Percentiles rank a stretch among this genome's conserved stretches.
phyloP scores from a whole-genome alignment of 805 yeast species.

The Candida germanica region DNA sequence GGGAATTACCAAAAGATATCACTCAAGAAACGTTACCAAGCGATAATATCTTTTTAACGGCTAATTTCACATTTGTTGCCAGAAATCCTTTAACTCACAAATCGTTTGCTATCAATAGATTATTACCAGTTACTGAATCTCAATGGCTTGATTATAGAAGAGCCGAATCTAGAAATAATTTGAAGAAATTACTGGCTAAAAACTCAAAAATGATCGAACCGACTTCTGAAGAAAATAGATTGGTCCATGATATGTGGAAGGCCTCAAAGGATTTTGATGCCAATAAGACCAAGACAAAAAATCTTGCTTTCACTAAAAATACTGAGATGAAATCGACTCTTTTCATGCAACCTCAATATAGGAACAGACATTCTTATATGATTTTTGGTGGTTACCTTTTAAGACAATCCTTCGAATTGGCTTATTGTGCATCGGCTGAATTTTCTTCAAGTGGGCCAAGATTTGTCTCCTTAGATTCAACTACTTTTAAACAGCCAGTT shows the following conservation, averaged over 20 bases:
- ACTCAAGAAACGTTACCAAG: conserved; percentile 57
- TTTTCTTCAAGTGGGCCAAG: conserved; percentile 83
- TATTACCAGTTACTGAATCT: conserved; percentile 68
- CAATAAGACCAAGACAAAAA: conserved; percentile 11
- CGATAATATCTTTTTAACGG: conserved; percentile 75
- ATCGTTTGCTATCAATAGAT: conserved; percentile 79
- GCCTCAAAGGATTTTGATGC: conserved; percentile 31
- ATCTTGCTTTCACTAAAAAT: conserved; percentile 62
- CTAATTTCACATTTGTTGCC: conserved; percentile 93
- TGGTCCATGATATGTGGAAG: conserved; percentile 77
- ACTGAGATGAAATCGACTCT: conserved; percentile 71
- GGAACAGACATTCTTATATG: conserved; percentile 92
- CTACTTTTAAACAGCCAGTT: conserved; percentile 90
- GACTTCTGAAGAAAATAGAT: conserved; percentile 62
- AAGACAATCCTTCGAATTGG: conserved; percentile 90
- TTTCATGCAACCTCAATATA: conserved; percentile 95
- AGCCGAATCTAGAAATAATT: conserved; percentile 87
- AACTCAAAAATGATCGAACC: conserved; percentile 60
- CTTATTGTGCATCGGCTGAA: conserved; percentile 89
- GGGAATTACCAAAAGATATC: conserved; percentile 49
- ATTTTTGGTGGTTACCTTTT: conserved; percentile 92
- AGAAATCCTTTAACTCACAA: conserved; percentile 90
- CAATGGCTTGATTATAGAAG: conserved; percentile 84
- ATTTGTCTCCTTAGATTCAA: conserved; percentile 84
- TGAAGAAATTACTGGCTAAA: conserved; percentile 76